These are phyloP conservation scores for Penicillium brevicompactum DNA, from an alignment of 2,329 filamentous ascomycete species.

Conservation along the genomic window DNA sequence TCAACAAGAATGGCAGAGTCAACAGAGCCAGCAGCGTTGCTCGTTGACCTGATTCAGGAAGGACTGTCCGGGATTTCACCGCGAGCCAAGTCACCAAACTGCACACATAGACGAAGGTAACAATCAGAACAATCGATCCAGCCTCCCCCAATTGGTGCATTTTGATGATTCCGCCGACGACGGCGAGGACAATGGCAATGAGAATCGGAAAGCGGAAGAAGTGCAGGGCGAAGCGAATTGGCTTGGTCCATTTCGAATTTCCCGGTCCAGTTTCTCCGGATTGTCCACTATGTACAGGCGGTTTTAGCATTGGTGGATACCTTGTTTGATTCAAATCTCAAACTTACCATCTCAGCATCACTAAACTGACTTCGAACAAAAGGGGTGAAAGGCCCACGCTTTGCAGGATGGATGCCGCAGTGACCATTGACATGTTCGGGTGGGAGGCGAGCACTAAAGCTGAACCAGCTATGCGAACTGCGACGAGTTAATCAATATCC, in stretches of 20 bases:
- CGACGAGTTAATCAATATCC: neutral
- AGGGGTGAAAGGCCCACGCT: constrained; percentile 32
- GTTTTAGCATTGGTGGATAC: neutral
- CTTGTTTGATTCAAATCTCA: neutral
- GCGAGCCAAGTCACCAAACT: constrained; percentile 24
- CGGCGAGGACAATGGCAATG: constrained; percentile 24
- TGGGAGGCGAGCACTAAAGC: constrained; percentile 23
- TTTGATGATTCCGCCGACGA: constrained; percentile 23
- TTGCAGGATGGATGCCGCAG: constrained; percentile 21
- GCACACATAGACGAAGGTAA: constrained; percentile 26
- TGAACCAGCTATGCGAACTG: constrained; percentile 30
- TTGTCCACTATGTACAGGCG: constrained; percentile 24
- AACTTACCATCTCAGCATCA: constrained; percentile 29
- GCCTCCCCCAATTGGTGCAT: constrained; percentile 19
- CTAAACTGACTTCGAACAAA: constrained; percentile 32
- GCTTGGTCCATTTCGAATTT: constrained; percentile 26
- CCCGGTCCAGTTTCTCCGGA: constrained; percentile 26
- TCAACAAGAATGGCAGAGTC: constrained; percentile 25
- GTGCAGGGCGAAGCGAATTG: constrained; percentile 24
- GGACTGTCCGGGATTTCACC: constrained; percentile 14
- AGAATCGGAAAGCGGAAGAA: constrained; percentile 30
- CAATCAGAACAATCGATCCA: constrained; percentile 23
- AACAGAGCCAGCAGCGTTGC: constrained; percentile 19
- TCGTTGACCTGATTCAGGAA: constrained; percentile 20
- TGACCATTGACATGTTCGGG: constrained; percentile 21